Percentiles rank a stretch among this genome's conserved stretches.
Conservation (phyloP, 2,329 filamentous ascomycete genomes). For the Penicillium fuscoglaucum region DNA sequence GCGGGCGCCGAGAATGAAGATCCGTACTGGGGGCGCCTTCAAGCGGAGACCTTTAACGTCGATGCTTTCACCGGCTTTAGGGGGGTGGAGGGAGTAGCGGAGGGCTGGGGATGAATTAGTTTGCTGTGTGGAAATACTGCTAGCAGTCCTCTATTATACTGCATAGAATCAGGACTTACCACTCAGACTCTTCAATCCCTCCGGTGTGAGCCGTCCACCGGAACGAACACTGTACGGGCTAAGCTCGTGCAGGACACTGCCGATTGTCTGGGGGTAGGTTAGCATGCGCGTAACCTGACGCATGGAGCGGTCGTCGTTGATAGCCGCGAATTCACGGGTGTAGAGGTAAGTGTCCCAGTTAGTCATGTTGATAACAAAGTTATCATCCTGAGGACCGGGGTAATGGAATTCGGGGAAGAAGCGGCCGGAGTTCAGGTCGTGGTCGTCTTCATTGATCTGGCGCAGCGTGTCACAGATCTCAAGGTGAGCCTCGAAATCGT, state of each 20-base stretch:
- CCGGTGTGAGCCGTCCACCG: slow-evolving; percentile 73
- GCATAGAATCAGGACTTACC: slow-evolving; percentile 59
- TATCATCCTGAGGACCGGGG: slow-evolving; percentile 84
- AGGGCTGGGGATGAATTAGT: slow-evolving; percentile 59
- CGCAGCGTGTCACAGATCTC: slow-evolving; percentile 87
- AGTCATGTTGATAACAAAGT: slow-evolving; percentile 92
- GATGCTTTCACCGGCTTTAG: slow-evolving; percentile 70
- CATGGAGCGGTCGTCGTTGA: slow-evolving; percentile 88
- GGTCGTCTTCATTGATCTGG: slow-evolving; percentile 97
- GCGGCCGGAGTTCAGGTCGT: slow-evolving; percentile 85
- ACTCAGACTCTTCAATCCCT: slow-evolving; percentile 90
- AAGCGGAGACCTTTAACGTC: slow-evolving; percentile 77
- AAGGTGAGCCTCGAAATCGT: slow-evolving; percentile 90
- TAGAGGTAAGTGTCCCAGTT: slow-evolving; percentile 99
- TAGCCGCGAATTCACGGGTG: slow-evolving; percentile 83
- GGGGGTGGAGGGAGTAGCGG: slow-evolving; percentile 90
- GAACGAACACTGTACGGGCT: slow-evolving; percentile 84
- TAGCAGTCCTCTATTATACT: neutral
- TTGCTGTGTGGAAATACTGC: neutral
- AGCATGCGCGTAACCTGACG: slow-evolving; percentile 88
- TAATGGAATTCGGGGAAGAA: slow-evolving; percentile 95
- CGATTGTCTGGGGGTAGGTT: slow-evolving; percentile 91
- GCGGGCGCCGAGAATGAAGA: slow-evolving; percentile 91
- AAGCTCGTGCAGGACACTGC: slow-evolving; percentile 87
- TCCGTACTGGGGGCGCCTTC: slow-evolving; percentile 80